Evolutionary conservation across 805 yeast genomes (phyloP).

Genomic region (Zygotorulaspora sp.): DNA sequence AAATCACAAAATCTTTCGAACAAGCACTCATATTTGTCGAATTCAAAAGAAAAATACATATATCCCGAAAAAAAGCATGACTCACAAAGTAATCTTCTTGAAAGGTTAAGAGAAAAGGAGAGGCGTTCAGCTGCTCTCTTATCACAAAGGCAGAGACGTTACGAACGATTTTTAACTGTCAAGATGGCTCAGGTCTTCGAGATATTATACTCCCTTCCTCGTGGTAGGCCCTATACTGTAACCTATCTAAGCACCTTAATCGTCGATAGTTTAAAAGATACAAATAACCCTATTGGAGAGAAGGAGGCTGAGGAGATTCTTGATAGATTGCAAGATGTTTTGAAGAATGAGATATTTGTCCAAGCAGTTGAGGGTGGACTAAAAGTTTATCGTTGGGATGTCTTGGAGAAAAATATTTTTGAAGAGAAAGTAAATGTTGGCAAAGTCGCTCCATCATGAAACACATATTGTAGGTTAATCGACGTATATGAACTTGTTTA

Average conservation of each 20-base stretch:
- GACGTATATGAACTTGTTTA: too few species aligned
- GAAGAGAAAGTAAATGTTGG: too few species aligned
- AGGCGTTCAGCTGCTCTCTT: conserved; percentile 25
- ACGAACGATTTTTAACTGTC: conserved; percentile 27
- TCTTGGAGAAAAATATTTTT: conserved; percentile 19
- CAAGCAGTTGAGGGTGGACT: conserved; percentile 27
- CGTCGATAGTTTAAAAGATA: conserved; percentile 32
- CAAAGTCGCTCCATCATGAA: too few species aligned
- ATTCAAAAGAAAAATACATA: conserved; percentile 20
- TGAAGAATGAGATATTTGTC: conserved; percentile 17
- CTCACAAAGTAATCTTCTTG: conserved; percentile 25
- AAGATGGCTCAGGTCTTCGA: conserved; percentile 32
- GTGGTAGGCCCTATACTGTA: conserved; percentile 29
- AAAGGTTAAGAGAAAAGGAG: conserved; percentile 29
- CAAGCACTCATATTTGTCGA: conserved; percentile 16
- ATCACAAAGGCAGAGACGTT: conserved; percentile 26
- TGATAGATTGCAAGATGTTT: conserved; percentile 18
- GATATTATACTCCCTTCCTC: conserved; percentile 23
- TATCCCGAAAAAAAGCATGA: conserved; percentile 17
- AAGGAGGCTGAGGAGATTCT: conserved; percentile 28
- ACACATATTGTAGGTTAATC: too few species aligned
- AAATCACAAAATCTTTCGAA: background rate
- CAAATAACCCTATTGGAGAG: conserved; percentile 33
- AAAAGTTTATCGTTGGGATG: conserved; percentile 30
- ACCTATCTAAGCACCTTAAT: conserved; percentile 26